A percentile compares a stretch with the other conserved stretches of the same genome.
phyloP scores from a whole-genome alignment of 805 yeast genomes.

The Metschnikowia colocasiae region DNA sequence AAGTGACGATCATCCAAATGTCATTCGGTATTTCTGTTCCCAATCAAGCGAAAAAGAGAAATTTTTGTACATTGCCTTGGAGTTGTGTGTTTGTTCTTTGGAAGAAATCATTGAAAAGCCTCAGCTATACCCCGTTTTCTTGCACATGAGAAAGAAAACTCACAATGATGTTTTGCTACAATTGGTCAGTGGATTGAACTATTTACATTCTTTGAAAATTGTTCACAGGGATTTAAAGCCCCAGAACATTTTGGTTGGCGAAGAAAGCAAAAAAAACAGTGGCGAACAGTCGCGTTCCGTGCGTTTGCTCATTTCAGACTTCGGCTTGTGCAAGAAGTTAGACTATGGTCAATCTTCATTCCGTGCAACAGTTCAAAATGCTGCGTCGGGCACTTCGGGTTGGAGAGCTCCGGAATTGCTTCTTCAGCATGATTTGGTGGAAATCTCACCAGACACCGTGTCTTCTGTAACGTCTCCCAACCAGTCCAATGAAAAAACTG shows the following conservation, averaged over 20 bases:
- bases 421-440: slow-evolving; percentile 34
- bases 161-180: slow-evolving; percentile 57
- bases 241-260: slow-evolving; percentile 83
- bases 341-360: slow-evolving; percentile 93
- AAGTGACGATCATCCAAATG: slow-evolving; percentile 96
- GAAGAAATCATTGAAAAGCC: slow-evolving; percentile 70
- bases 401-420: slow-evolving; percentile 97
- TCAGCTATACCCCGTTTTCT: slow-evolving; percentile 25
- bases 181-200: slow-evolving; percentile 78
- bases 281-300: slow-evolving; percentile 23
- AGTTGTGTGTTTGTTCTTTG: slow-evolving; percentile 81
- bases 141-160: slow-evolving; percentile 35
- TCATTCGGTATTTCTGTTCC: slow-evolving; percentile 89
- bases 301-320: slow-evolving; percentile 84
- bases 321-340: slow-evolving; percentile 89
- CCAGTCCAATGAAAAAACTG: slow-evolving; percentile 6
- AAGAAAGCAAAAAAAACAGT: slow-evolving; percentile 32
- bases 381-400: slow-evolving; percentile 91
- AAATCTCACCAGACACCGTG: slow-evolving; percentile 38
- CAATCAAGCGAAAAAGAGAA: slow-evolving; percentile 69
- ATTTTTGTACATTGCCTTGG: slow-evolving; percentile 89
- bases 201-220: slow-evolving; percentile 83
- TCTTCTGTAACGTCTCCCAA: slow-evolving; percentile 24
- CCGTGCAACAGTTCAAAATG: slow-evolving; percentile 85
- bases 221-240: slow-evolving; percentile 96